Percentiles rank a stretch among this genome's conserved stretches.
Evolutionary conservation across 2,329 filamentous ascomycete species (phyloP).

Genomic region (Fusarium odoratissimum): DNA sequence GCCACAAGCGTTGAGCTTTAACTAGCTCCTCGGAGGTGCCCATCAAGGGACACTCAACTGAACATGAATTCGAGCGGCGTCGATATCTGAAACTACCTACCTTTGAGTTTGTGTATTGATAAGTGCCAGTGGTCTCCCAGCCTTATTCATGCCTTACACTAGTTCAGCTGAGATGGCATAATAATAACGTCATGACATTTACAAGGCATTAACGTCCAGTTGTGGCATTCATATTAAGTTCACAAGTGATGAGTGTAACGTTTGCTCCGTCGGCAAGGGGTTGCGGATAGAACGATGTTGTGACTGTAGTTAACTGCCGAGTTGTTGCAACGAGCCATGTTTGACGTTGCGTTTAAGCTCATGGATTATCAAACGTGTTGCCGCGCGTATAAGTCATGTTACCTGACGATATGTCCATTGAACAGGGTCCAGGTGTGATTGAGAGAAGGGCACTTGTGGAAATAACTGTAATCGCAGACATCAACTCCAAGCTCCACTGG

Average conservation of each 20-base stretch:
- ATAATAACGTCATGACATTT: background rate
- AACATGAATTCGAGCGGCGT: background rate
- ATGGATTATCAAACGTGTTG: background rate
- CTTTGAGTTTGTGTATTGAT: background rate
- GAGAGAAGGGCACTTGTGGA: background rate
- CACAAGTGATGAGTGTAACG: background rate
- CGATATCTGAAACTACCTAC: background rate
- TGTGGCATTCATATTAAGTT: background rate
- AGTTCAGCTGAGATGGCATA: background rate
- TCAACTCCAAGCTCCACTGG: background rate
- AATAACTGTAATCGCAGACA: background rate
- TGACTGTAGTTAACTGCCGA: background rate
- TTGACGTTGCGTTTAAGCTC: slow-evolving; percentile 1
- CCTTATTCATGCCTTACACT: background rate
- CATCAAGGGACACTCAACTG: background rate
- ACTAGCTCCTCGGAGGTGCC: background rate
- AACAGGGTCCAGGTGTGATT: background rate
- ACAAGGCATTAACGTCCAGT: background rate
- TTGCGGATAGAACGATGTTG: background rate
- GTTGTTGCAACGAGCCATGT: background rate
- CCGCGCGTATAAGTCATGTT: background rate
- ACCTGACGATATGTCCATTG: background rate
- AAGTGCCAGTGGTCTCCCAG: background rate
- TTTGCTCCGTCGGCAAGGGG: background rate
- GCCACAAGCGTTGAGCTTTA: background rate